Evolutionary conservation across 306 rosid genomes (phyloP), one percentile per base, ranked within the genome.

Genomic region (Cicer chorassanicum): DNA sequence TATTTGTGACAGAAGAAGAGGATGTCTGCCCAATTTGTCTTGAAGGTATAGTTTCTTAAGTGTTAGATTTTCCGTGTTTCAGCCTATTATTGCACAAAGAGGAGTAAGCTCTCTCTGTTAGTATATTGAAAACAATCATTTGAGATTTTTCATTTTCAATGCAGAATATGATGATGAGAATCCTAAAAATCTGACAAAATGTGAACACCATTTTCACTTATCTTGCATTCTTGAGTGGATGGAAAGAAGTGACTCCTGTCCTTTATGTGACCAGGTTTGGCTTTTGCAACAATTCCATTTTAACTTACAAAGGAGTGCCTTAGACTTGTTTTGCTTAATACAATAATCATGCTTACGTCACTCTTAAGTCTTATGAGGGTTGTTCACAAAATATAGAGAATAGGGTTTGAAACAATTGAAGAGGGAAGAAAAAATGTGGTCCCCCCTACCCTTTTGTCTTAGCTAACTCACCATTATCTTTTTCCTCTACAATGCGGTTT

Each of bases 1-100:
- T 72, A 53, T 64, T 76, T 5, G 68, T 50, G 39, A 60, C 76
- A 14, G 93, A 89, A 81, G 98, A 93, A 77, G 98, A 92, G 76
- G 95, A 90, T 46, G 95, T 15, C 59, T 89, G 96, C 72, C 95
- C 95, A 72, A 93, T 93, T 80, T 93, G 98, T 84, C 93, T 93
- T 12, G 98, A 90, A 86, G 98, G 72, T 67, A 67, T 19, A 9
- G 10, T 42, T 65, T 68, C 65, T 2, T 34, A 11, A 15, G 46
- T 45, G 42, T 64, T 60, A 48, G 74, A n/a, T 46, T 83, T 82
- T 77, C 65, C 8, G 16, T 45, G 18, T 82, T 62, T 9, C 41
- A 14, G 11, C 51, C 66, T 50, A 68, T 68, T 50, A 68, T 72
- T 61, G 12, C 50, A 56, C 54, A 70, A 34, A 19, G 75, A 72